phyloP scores from a whole-genome alignment of 2,329 filamentous ascomycete genomes.

The Sarocladium strictum region DNA sequence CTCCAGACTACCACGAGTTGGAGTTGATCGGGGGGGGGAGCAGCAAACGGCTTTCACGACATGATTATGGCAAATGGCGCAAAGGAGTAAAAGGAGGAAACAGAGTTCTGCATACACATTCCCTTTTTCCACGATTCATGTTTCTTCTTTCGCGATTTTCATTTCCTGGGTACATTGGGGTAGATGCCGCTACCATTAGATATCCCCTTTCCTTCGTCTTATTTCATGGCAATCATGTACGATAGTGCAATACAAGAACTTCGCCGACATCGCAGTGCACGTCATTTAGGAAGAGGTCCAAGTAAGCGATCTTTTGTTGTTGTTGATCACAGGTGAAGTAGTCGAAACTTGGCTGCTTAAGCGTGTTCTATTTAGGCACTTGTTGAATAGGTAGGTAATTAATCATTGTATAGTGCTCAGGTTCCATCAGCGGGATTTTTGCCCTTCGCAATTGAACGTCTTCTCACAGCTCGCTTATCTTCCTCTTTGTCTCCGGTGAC shows the following conservation, averaged over 20 bases:
- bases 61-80: background rate
- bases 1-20: too few relatives aligned
- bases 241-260: too few relatives aligned
- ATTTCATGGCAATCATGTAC: background rate
- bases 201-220: background rate
- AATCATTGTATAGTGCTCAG: background rate
- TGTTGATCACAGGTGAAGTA: too few relatives aligned
- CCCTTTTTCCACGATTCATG: background rate
- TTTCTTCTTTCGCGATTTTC: background rate
- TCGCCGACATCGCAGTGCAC: too few relatives aligned
- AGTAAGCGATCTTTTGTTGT: too few relatives aligned
- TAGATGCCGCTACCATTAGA: background rate
- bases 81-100: background rate
- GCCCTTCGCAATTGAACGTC: constrained; percentile 1
- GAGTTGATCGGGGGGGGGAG: too few relatives aligned
- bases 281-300: too few relatives aligned
- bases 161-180: background rate
- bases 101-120: background rate
- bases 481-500: background rate
- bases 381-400: background rate
- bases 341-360: too few relatives aligned
- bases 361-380: too few relatives aligned
- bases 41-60: background rate
- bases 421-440: background rate
- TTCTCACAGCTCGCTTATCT: background rate